phyloP scores from a whole-genome alignment of 257 asterid species.

The Solanum clarkiae region DNA sequence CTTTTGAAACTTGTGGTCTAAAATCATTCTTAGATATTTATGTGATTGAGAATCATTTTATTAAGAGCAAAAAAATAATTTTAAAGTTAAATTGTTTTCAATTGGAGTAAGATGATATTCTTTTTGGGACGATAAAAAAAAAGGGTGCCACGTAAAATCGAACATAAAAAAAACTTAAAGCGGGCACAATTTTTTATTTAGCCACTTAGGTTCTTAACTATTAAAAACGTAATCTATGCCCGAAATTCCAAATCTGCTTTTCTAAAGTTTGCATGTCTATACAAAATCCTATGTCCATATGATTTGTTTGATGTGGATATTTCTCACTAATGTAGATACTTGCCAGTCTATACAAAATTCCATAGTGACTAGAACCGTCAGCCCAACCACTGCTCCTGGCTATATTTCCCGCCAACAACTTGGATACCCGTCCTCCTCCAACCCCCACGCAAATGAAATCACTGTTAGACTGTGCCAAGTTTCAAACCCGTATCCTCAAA shows the following conservation, averaged over 20 bases:
- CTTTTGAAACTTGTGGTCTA: too few relatives aligned
- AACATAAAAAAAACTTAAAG: too few relatives aligned
- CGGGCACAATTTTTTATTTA: background rate
- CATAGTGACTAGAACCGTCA: background rate
- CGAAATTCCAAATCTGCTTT: background rate
- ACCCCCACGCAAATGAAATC: slow-evolving; percentile 18
- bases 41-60: too few relatives aligned
- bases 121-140: too few relatives aligned
- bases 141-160: too few relatives aligned
- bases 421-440: too few relatives aligned
- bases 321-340: too few relatives aligned
- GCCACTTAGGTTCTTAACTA: background rate
- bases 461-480: slow-evolving; percentile 39
- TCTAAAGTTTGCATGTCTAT: background rate
- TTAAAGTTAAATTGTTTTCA: too few relatives aligned
- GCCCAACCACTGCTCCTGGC: background rate
- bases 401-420: background rate
- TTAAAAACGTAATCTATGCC: background rate
- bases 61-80: too few relatives aligned
- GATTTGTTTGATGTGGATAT: background rate
- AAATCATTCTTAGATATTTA: too few relatives aligned
- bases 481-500: slow-evolving; percentile 38
- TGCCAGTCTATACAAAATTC: too few relatives aligned
- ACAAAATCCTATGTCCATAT: background rate
- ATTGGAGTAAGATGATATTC: too few relatives aligned